Evolutionary conservation across 495 filamentous ascomycete genomes (phyloP).

Genomic region (Podospora comata): DNA sequence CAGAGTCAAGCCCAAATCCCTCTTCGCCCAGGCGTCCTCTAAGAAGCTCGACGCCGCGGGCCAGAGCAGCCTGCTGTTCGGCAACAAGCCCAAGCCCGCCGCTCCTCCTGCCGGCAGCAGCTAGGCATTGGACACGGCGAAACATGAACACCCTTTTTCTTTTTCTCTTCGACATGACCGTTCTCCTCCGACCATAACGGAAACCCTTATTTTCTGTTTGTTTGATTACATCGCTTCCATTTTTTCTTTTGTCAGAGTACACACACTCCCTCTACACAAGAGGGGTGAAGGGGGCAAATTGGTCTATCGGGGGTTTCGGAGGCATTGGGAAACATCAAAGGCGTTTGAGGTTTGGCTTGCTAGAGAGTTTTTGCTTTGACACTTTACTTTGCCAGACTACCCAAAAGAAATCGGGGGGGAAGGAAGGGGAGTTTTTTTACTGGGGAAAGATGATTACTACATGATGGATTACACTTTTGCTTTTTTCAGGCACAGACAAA

Average conservation of each 20-base stretch:
- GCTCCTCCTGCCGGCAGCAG: not conserved
- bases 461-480: not conserved
- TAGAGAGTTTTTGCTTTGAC: not conserved
- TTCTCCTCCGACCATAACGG: not conserved
- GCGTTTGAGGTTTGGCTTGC: conserved; percentile 4
- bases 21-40: conserved; percentile 59
- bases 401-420: not conserved
- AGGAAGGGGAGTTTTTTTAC: not conserved
- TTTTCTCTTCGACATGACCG: not conserved
- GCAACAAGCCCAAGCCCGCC: conserved; percentile 14
- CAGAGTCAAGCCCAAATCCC: conserved; percentile 60
- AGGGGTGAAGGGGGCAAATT: not conserved
- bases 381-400: not conserved
- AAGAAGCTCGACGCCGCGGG: conserved; percentile 48
- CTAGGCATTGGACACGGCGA: not conserved
- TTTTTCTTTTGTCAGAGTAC: conserved; percentile 5
- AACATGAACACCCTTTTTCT: not conserved
- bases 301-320: no score
- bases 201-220: not conserved
- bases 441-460: not conserved
- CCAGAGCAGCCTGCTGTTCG: conserved; percentile 30
- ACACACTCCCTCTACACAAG: not conserved
- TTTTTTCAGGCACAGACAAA: not conserved
- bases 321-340: not conserved
- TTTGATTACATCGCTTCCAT: not conserved